These are phyloP conservation scores for Diospyros kaki DNA, from an alignment of 148 eudicot species.

Conservation along the genomic window DNA sequence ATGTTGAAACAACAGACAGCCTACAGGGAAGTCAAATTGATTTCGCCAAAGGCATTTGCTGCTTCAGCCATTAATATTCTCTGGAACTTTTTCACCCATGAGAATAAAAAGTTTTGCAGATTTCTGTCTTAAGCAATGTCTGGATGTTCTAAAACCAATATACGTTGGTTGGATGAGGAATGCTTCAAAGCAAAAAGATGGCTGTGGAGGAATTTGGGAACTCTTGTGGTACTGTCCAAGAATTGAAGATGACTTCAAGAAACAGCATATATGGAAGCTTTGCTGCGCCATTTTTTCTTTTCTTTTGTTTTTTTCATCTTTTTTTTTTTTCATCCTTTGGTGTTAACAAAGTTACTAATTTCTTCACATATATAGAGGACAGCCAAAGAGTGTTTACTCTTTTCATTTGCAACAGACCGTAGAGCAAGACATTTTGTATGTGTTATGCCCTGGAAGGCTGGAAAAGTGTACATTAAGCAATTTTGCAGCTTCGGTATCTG, in stretches of 20 bases:
- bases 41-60: slow-evolving; percentile 18
- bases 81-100: slow-evolving; percentile 25
- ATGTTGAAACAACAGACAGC: slow-evolving; percentile 10
- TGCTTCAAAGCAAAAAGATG: slow-evolving; percentile 14
- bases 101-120: slow-evolving; percentile 24
- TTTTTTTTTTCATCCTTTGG: neutral
- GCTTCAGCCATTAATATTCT: slow-evolving; percentile 24
- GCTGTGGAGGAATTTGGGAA: slow-evolving; percentile 1
- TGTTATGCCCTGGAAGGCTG: neutral
- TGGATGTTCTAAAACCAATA: slow-evolving; percentile 18
- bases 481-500: slow-evolving; percentile 16
- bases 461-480: slow-evolving; percentile 21
- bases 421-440: slow-evolving; percentile 20
- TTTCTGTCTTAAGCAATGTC: slow-evolving; percentile 13
- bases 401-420: slow-evolving; percentile 5
- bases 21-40: slow-evolving; percentile 14
- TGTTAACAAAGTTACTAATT: slow-evolving; percentile 28
- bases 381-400: slow-evolving; percentile 11
- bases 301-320: too few species aligned
- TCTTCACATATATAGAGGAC: slow-evolving; percentile 35
- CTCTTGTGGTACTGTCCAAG: slow-evolving; percentile 13
- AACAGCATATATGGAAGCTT: slow-evolving; percentile 12
- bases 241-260: slow-evolving; percentile 1
- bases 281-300: slow-evolving; percentile 13
- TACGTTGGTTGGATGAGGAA: slow-evolving; percentile 22